Conservation (phyloP, 1,284 basidiomycete genomes). For the Ceratobasidium sp. region DNA sequence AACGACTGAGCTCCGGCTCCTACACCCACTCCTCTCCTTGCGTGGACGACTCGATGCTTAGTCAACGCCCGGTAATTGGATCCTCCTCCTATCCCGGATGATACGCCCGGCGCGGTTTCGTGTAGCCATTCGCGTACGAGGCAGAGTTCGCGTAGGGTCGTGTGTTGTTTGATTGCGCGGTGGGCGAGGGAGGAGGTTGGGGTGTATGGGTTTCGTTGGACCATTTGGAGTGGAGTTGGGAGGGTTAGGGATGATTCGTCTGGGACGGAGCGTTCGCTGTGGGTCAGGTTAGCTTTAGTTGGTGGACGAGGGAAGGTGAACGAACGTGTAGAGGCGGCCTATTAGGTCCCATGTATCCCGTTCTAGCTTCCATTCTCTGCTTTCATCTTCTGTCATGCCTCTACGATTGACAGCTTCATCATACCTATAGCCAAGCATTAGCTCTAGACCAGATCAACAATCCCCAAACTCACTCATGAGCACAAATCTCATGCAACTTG, state of each 20-base stretch:
- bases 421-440: constrained; percentile 59
- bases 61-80: constrained; percentile 87
- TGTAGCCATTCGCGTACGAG: constrained; percentile 87
- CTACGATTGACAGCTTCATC: constrained; percentile 64
- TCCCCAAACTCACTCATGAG: constrained; percentile 67
- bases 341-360: constrained; percentile 84
- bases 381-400: constrained; percentile 62
- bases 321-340: constrained; percentile 67
- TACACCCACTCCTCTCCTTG: constrained; percentile 66
- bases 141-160: constrained; percentile 75
- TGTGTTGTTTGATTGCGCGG: constrained; percentile 72
- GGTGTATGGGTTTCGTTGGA: constrained; percentile 74
- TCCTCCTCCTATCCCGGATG: constrained; percentile 67
- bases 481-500: constrained; percentile 71
- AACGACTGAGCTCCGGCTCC: constrained; percentile 63
- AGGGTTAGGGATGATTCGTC: constrained; percentile 62
- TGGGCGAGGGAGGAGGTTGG: constrained; percentile 80
- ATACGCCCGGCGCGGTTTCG: constrained; percentile 71
- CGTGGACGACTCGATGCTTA: constrained; percentile 78
- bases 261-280: constrained; percentile 74
- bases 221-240: constrained; percentile 65
- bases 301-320: constrained; percentile 57
- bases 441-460: neutral
- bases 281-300: neutral
- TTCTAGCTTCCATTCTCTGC: constrained; percentile 77